Conservation (phyloP, 176 grass and related monocot species). For the Stipa capillata region DNA sequence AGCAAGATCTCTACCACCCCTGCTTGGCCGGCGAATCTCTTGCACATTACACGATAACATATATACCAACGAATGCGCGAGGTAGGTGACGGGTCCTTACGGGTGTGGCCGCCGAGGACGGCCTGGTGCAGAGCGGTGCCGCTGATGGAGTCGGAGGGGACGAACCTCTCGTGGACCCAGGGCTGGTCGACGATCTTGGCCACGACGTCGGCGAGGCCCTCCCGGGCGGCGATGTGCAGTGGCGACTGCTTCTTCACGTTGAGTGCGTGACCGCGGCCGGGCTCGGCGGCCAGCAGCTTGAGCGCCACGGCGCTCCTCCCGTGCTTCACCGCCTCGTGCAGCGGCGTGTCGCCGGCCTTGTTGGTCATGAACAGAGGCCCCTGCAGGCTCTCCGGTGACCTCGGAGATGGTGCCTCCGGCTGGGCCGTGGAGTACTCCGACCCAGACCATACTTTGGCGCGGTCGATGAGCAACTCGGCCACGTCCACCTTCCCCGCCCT, state of each 20-base stretch:
- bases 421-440: background rate
- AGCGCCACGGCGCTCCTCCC: constrained; percentile 18
- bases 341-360: constrained; percentile 25
- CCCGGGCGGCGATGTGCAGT: constrained; percentile 48
- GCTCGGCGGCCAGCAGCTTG: constrained; percentile 37
- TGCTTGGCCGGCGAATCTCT: too few relatives aligned
- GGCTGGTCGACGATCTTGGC: constrained; percentile 2
- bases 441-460: background rate
- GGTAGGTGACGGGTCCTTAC: constrained; percentile 15
- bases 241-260: constrained; percentile 48
- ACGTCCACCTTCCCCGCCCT: constrained; percentile 26
- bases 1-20: constrained; percentile 48
- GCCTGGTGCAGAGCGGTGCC: constrained; percentile 58
- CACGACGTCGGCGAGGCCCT: constrained; percentile 42
- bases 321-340: constrained; percentile 56
- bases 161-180: constrained; percentile 11
- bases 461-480: background rate
- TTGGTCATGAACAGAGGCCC: constrained; percentile 6
- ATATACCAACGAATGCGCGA: too few relatives aligned
- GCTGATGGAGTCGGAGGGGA: background rate
- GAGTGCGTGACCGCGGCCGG: constrained; percentile 9
- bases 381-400: too few relatives aligned
- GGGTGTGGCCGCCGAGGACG: constrained; percentile 52
- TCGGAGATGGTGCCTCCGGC: background rate
- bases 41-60: too few relatives aligned